phyloP scores from a whole-genome alignment of 164 flowering plant genomes.

The Litsea cubeba region DNA sequence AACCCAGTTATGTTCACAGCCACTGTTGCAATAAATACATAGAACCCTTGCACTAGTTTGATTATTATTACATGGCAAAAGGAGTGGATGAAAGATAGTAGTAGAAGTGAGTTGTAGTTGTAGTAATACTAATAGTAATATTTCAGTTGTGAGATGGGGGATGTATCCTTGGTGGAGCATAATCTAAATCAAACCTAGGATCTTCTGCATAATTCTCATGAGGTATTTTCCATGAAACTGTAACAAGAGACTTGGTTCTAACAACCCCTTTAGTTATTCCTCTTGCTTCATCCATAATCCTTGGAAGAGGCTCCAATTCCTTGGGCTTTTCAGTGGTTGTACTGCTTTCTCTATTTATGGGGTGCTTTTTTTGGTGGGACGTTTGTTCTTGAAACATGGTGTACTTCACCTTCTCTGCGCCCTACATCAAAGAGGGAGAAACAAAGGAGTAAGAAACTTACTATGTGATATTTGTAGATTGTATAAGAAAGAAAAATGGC shows the following conservation, averaged over 20 bases:
- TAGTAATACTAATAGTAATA: no score
- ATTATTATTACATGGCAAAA: not conserved
- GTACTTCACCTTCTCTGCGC: conserved; percentile 9
- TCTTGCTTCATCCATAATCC: conserved; percentile 6
- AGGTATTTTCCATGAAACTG: conserved; percentile 23
- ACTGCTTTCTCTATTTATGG: conserved; percentile 7
- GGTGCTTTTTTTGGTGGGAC: not conserved
- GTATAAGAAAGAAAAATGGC: not conserved
- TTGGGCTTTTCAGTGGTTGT: conserved; percentile 14
- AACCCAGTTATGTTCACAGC: not conserved
- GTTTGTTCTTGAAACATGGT: not conserved
- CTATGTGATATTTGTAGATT: not conserved
- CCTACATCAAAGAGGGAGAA: conserved; percentile 13
- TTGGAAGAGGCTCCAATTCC: conserved; percentile 5
- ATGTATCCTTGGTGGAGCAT: conserved; percentile 58
- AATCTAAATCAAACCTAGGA: conserved; percentile 39
- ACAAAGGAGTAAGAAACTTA: conserved; percentile 1
- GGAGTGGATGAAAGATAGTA: not conserved
- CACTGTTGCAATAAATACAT: not conserved
- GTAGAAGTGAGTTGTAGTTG: not conserved
- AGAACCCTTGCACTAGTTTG: not conserved
- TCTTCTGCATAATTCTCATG: conserved; percentile 19
- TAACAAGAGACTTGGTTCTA: conserved; percentile 16
- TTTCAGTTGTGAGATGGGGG: conserved; percentile 67
- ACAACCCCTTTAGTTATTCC: conserved; percentile 19